Evolutionary conservation across 192 early-diverging fungal genomes (phyloP).

Genomic region (Mortierella claussenii): DNA sequence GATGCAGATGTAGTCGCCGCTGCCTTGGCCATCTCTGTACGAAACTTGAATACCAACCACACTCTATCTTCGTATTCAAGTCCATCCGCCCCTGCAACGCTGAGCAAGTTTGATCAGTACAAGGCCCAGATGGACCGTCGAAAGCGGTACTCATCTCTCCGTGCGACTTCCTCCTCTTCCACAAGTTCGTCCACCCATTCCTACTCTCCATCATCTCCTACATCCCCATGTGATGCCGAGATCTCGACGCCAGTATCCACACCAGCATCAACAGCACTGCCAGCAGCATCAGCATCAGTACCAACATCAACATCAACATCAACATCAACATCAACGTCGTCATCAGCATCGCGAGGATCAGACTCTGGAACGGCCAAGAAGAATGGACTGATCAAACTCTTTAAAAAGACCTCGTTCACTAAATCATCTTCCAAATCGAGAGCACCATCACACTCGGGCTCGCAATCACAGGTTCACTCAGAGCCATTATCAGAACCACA

Average conservation of each 20-base stretch:
- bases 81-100: background rate
- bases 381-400: background rate
- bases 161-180: slow-evolving; percentile 10
- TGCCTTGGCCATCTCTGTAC: background rate
- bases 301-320: background rate
- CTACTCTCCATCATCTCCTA: background rate
- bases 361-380: background rate
- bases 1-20: background rate
- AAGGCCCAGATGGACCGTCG: slow-evolving; percentile 36
- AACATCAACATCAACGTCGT: background rate
- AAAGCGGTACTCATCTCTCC: slow-evolving; percentile 7
- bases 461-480: background rate
- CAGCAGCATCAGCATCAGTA: background rate
- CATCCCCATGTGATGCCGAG: no score
- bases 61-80: background rate
- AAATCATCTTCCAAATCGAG: background rate
- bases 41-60: background rate
- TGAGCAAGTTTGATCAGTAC: slow-evolving; percentile 43
- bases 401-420: background rate
- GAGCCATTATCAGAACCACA: background rate
- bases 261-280: background rate
- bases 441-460: background rate
- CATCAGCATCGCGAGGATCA: background rate
- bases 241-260: background rate
- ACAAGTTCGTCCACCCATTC: background rate